Percentiles rank a stretch among this genome's conserved stretches.
phyloP scores from a whole-genome alignment of 2,329 filamentous ascomycete genomes.

The Monilinia vaccinii-corymbosi region DNA sequence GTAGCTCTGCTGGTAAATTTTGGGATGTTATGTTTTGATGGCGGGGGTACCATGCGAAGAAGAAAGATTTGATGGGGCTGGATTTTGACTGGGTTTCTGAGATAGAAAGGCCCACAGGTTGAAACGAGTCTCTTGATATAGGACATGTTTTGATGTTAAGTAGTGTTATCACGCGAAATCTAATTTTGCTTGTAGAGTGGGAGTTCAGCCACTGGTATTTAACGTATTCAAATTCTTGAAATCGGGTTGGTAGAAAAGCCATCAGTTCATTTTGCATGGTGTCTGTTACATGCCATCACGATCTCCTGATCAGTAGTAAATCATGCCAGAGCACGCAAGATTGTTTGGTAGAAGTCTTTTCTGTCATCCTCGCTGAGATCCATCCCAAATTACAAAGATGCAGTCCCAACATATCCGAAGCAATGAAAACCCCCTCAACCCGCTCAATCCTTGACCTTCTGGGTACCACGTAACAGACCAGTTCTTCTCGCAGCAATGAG shows the following conservation, averaged over 20 bases:
- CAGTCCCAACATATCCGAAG: conserved; percentile 29
- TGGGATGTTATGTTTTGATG: conserved; percentile 9
- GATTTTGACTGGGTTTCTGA: conserved; percentile 13
- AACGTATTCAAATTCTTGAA: background rate
- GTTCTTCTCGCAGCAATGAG: conserved; percentile 99
- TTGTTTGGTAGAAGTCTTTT: conserved; percentile 21
- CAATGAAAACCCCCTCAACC: conserved; percentile 26
- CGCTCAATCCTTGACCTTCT: conserved; percentile 95
- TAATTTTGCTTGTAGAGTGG: background rate
- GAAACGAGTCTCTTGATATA: background rate
- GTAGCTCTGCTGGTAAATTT: conserved; percentile 8
- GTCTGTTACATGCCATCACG: conserved; percentile 6
- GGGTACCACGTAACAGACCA: conserved; percentile 99
- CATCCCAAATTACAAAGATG: conserved; percentile 30
- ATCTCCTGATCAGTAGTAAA: conserved; percentile 12
- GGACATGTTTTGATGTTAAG: background rate
- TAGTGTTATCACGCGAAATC: background rate
- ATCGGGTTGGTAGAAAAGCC: conserved; percentile 3
- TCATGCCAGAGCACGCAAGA: conserved; percentile 7
- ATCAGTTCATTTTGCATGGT: conserved; percentile 10
- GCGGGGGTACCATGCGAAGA: conserved; percentile 9
- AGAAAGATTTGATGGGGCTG: conserved; percentile 17
- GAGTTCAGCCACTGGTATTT: background rate
- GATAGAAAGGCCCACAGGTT: background rate
- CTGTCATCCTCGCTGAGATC: conserved; percentile 29